Percentiles rank a stretch among this genome's conserved stretches.
These are phyloP conservation scores for Deakozyma indianensis DNA, from an alignment of 805 yeast species.

Conservation along the genomic window DNA sequence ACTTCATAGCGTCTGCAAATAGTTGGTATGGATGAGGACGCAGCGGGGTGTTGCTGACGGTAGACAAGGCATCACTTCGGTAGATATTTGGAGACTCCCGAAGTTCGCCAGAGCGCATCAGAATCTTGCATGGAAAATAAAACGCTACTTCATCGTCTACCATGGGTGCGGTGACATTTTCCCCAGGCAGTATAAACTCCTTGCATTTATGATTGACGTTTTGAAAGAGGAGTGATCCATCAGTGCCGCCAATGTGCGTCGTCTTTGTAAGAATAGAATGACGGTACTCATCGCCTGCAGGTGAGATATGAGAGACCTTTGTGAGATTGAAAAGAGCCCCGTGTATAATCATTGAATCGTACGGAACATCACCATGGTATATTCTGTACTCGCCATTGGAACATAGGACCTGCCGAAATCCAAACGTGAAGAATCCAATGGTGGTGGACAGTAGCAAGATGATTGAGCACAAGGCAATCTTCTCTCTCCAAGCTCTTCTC, in stretches of 20 bases:
- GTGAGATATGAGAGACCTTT: slow-evolving; percentile 49
- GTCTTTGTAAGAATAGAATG: slow-evolving; percentile 1
- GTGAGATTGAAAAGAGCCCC: slow-evolving; percentile 59
- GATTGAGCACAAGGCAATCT: slow-evolving; percentile 55
- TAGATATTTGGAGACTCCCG: slow-evolving; percentile 2
- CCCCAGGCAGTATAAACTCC: slow-evolving; percentile 47
- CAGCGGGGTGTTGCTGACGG: not conserved
- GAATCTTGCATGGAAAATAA: slow-evolving; percentile 71
- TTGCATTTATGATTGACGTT: slow-evolving; percentile 77
- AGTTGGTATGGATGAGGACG: not conserved
- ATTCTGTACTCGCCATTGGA: slow-evolving; percentile 29
- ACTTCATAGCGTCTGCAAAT: slow-evolving; percentile 12
- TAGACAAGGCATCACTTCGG: not conserved
- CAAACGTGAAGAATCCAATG: slow-evolving; percentile 39
- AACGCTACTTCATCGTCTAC: slow-evolving; percentile 15
- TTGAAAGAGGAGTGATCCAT: slow-evolving; percentile 64
- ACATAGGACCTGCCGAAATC: slow-evolving; percentile 63
- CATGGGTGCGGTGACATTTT: slow-evolving; percentile 56
- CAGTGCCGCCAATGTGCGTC: slow-evolving; percentile 32
- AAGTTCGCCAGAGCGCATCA: slow-evolving; percentile 28
- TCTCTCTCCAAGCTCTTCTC: slow-evolving; percentile 85
- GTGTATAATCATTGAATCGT: slow-evolving; percentile 49
- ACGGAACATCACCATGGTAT: slow-evolving; percentile 35
- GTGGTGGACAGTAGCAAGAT: slow-evolving; percentile 46
- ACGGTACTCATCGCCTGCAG: slow-evolving; percentile 46